A percentile compares a stretch with the other conserved stretches of the same genome.
These are phyloP conservation scores for Ormosia emarginata DNA, from an alignment of 306 rosid genomes.

Conservation along the genomic window DNA sequence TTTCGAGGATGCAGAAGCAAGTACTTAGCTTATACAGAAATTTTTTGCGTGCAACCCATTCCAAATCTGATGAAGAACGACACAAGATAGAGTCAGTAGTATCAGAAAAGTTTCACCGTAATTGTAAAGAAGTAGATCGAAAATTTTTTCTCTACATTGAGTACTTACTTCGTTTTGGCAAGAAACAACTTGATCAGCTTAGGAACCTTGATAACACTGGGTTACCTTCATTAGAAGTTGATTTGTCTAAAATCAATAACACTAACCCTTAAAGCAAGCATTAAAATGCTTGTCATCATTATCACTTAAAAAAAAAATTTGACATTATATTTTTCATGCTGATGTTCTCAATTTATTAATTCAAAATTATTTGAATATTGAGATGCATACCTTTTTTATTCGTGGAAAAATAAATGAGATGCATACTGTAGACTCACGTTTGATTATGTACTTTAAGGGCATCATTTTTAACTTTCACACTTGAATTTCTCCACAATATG, in stretches of 20 bases:
- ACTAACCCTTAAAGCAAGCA: conserved; percentile 14
- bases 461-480: not conserved
- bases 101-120: conserved; percentile 57
- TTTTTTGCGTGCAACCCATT: conserved; percentile 74
- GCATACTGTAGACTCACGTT: not conserved
- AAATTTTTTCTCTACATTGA: conserved; percentile 78
- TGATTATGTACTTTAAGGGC: not conserved
- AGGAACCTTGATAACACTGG: conserved; percentile 55
- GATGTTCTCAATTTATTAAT: not conserved
- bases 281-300: not conserved
- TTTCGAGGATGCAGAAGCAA: conserved; percentile 90
- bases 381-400: not conserved
- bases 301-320: not conserved
- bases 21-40: conserved; percentile 75
- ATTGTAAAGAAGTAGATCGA: conserved; percentile 62
- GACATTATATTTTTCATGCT: not conserved
- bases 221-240: conserved; percentile 45
- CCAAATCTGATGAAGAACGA: conserved; percentile 57
- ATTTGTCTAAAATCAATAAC: conserved; percentile 23
- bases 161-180: conserved; percentile 70
- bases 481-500: not conserved
- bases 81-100: conserved; percentile 57
- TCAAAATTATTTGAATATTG: not conserved
- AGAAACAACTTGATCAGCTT: conserved; percentile 87
- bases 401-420: not conserved